Percentiles rank a stretch among this genome's conserved stretches.
Evolutionary conservation across 768 basidiomycete genomes (phyloP).

Genomic region (Pisolithus sp.): DNA sequence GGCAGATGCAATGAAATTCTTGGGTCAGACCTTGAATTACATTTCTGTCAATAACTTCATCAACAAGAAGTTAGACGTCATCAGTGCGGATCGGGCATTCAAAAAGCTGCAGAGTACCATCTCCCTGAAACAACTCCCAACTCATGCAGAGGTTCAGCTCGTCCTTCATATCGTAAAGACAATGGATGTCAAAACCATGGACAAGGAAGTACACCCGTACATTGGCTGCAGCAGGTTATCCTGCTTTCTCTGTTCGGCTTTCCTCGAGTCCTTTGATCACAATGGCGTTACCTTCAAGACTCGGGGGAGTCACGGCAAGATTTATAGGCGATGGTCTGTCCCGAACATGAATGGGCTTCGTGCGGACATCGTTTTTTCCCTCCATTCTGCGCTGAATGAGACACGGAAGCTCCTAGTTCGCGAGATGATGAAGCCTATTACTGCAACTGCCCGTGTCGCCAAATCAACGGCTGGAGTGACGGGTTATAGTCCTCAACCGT

Average conservation of each 20-base stretch:
- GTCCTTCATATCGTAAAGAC: not conserved
- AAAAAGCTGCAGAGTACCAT: not conserved
- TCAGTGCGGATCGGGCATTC: not conserved
- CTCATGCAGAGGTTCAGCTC: slow-evolving; percentile 1
- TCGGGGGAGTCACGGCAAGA: not conserved
- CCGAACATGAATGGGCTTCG: not conserved
- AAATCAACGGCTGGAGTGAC: slow-evolving; percentile 1
- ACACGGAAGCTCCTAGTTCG: no score
- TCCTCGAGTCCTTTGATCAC: not conserved
- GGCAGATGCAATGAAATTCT: not conserved
- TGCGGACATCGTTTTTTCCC: not conserved
- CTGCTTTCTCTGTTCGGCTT: slow-evolving; percentile 1
- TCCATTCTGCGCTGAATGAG: no score
- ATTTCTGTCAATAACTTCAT: not conserved
- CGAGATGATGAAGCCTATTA: no score
- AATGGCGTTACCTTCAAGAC: not conserved
- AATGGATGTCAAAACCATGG: not conserved
- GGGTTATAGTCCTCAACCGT: not conserved
- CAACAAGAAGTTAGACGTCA: not conserved
- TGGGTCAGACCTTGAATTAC: not conserved
- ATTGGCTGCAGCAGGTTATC: slow-evolving; percentile 1
- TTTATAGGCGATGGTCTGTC: not conserved
- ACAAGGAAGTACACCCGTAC: not conserved
- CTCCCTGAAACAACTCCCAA: not conserved
- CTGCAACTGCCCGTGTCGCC: not conserved